These are phyloP conservation scores for Floccularia luteovirens DNA, from an alignment of 768 basidiomycete genomes.

Conservation along the genomic window DNA sequence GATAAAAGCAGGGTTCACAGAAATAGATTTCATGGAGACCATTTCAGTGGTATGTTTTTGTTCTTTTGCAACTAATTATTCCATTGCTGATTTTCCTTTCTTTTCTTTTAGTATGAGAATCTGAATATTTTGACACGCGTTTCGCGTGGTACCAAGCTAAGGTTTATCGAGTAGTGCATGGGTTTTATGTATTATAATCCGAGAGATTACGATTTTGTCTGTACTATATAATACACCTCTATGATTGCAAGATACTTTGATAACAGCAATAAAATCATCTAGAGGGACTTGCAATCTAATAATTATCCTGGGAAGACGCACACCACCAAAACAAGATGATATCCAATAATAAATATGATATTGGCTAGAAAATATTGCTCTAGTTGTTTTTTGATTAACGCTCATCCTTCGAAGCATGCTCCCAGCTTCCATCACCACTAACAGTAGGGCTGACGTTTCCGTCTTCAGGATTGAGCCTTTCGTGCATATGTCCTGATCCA, in stretches of 20 bases:
- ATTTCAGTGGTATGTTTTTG: slow-evolving; percentile 60
- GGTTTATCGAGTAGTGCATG: slow-evolving; percentile 50
- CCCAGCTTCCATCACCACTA: slow-evolving; percentile 70
- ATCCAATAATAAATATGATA: too few relatives aligned
- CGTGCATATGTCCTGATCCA: slow-evolving; percentile 1
- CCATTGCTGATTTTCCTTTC: slow-evolving; percentile 8
- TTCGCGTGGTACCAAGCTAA: slow-evolving; percentile 78
- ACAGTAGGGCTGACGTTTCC: slow-evolving; percentile 28
- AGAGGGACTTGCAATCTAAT: too few relatives aligned
- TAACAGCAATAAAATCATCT: too few relatives aligned
- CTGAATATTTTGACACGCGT: slow-evolving; percentile 75
- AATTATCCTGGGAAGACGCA: too few relatives aligned
- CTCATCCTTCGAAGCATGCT: slow-evolving; percentile 46
- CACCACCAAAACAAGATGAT: too few relatives aligned
- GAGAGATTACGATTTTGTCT: slow-evolving; percentile 6
- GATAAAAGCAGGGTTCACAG: slow-evolving; percentile 83
- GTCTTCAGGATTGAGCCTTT: slow-evolving; percentile 8
- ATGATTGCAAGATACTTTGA: too few relatives aligned
- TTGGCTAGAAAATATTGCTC: too few relatives aligned
- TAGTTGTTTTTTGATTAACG: too few relatives aligned
- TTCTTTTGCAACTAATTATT: slow-evolving; percentile 1
- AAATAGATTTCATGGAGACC: slow-evolving; percentile 83
- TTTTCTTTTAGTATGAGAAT: slow-evolving; percentile 67
- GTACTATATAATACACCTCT: not conserved
- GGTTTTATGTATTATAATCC: too few relatives aligned